Conservation (phyloP, 2,329 filamentous ascomycete genomes). For the Neofusicoccum umdonicola region DNA sequence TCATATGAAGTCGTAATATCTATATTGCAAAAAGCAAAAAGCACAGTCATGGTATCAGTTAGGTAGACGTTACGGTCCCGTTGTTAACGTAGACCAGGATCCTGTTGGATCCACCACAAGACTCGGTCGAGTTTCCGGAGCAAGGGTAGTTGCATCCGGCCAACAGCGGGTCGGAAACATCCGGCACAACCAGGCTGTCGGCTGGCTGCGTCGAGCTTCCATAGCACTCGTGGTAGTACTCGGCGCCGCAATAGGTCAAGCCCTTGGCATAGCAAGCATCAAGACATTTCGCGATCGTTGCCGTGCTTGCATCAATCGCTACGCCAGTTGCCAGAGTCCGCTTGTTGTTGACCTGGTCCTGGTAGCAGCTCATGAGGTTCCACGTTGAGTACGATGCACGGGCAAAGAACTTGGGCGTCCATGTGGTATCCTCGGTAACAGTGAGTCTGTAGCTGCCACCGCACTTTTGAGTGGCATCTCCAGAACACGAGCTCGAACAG, state of each 20-base stretch:
- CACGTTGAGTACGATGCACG: neutral
- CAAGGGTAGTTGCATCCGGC: conserved; percentile 3
- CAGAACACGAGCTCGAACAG: conserved; percentile 1
- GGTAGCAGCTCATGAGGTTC: conserved; percentile 8
- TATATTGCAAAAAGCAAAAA: neutral
- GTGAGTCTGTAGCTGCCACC: conserved; percentile 7
- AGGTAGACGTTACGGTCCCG: neutral
- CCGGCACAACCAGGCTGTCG: neutral
- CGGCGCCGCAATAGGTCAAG: conserved; percentile 28
- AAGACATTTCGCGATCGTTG: neutral
- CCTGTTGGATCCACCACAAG: conserved; percentile 1
- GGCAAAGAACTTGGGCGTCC: conserved; percentile 4
- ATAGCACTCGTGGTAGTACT: conserved; percentile 33
- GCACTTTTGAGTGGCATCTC: neutral
- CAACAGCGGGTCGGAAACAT: neutral
- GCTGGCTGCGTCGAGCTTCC: conserved; percentile 30
- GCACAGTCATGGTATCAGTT: too few species aligned
- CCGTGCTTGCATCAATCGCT: neutral
- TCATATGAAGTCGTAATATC: too few species aligned
- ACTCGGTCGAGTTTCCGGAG: conserved; percentile 11
- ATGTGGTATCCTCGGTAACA: neutral
- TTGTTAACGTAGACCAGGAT: conserved; percentile 5
- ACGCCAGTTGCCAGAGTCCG: neutral
- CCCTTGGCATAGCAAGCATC: conserved; percentile 17
- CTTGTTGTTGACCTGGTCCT: neutral